Percentiles rank a stretch among this genome's conserved stretches.
Conservation (phyloP, 2,329 filamentous ascomycete species). For the Fusarium dimerum region DNA sequence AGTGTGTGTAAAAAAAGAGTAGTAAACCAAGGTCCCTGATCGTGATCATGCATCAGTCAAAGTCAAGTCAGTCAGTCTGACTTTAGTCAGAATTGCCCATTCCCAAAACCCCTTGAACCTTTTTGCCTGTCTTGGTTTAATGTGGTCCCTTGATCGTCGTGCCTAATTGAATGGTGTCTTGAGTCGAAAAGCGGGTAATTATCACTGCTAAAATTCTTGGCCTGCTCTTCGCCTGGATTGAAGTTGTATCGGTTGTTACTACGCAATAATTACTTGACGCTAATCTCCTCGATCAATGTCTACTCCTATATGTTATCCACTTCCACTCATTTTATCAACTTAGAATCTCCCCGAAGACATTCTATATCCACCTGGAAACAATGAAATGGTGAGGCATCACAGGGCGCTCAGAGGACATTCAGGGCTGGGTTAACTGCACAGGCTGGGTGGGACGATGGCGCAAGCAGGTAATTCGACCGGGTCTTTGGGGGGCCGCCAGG, state of each 20-base stretch:
- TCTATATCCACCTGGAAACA: no score
- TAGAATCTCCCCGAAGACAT: constrained; percentile 2
- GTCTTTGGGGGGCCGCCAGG: constrained; percentile 20
- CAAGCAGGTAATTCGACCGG: constrained; percentile 28
- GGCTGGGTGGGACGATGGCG: constrained; percentile 33
- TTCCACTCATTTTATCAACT: constrained; percentile 11
- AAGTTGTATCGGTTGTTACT: background rate
- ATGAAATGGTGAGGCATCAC: constrained; percentile 28
- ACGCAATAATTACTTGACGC: constrained; percentile 6
- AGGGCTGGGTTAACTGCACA: constrained; percentile 22
- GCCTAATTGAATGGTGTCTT: constrained; percentile 19
- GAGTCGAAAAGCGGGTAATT: constrained; percentile 12
- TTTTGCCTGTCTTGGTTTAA: constrained; percentile 7
- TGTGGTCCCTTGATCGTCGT: constrained; percentile 17
- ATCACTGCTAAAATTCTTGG: constrained; percentile 16
- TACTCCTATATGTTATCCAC: no score
- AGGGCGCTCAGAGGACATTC: constrained; percentile 29
- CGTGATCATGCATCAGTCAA: background rate
- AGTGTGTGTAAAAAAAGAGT: constrained; percentile 2
- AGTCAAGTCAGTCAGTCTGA: background rate
- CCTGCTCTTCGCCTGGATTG: constrained; percentile 6
- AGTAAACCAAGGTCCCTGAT: constrained; percentile 6
- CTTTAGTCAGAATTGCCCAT: no score
- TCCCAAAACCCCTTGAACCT: constrained; percentile 9
- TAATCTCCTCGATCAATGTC: background rate